These are phyloP conservation scores for Durio zibethinus DNA, from an alignment of 345 rosid genomes.

Conservation along the genomic window DNA sequence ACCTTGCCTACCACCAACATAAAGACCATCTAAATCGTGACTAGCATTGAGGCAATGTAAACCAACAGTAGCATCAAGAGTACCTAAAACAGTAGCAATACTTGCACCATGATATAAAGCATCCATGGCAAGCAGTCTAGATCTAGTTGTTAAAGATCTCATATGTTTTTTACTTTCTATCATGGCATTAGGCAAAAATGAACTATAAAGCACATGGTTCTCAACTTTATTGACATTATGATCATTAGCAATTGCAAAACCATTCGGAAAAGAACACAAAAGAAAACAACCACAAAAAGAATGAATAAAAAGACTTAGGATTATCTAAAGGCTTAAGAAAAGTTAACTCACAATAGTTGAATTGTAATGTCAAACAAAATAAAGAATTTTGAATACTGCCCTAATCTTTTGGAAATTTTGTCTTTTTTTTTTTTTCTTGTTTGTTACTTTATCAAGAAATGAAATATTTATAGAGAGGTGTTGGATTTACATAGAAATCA, in stretches of 20 bases:
- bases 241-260: not conserved
- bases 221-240: not conserved
- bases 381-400: not conserved
- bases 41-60: too few species aligned
- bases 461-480: not conserved
- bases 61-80: not conserved
- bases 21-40: too few species aligned
- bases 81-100: too few species aligned
- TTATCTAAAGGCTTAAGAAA: not conserved
- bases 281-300: not conserved
- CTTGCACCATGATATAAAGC: not conserved
- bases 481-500: not conserved
- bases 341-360: not conserved
- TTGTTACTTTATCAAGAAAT: not conserved
- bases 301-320: not conserved
- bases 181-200: not conserved
- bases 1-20: too few species aligned
- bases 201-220: too few species aligned
- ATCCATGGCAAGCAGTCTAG: not conserved
- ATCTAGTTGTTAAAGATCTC: not conserved
- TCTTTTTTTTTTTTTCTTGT: not conserved
- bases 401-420: not conserved
- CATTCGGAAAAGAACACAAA: not conserved
- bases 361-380: not conserved
- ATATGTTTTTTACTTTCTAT: not conserved